These are phyloP conservation scores for Didymella glomerata DNA, from an alignment of 2,329 filamentous ascomycete species.

Conservation along the genomic window DNA sequence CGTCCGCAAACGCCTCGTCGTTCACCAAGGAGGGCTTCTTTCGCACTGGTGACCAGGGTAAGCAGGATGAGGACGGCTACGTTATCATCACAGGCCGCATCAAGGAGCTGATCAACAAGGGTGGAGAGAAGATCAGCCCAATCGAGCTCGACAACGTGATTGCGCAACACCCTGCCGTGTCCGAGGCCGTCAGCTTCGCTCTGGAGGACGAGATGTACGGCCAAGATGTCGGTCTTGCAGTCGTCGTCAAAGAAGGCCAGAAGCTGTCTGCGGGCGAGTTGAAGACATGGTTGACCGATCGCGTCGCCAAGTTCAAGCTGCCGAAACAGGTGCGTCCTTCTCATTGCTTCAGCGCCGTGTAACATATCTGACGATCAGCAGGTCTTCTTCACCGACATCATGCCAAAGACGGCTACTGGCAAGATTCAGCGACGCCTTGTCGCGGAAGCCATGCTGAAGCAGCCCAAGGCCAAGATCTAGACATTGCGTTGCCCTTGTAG, in stretches of 20 bases:
- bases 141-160: slow-evolving; percentile 88
- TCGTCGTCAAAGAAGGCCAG: slow-evolving; percentile 74
- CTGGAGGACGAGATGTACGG: slow-evolving; percentile 84
- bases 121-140: slow-evolving; percentile 87
- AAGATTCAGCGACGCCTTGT: slow-evolving; percentile 88
- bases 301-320: slow-evolving; percentile 83
- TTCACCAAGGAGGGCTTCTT: slow-evolving; percentile 83
- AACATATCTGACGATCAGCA: slow-evolving; percentile 46
- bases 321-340: slow-evolving; percentile 73
- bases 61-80: slow-evolving; percentile 80
- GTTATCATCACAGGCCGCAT: slow-evolving; percentile 88
- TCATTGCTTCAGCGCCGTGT: slow-evolving; percentile 22
- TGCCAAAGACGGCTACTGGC: slow-evolving; percentile 92
- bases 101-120: slow-evolving; percentile 92
- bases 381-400: slow-evolving; percentile 82
- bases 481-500: slow-evolving; percentile 15
- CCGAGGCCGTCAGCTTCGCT: slow-evolving; percentile 84
- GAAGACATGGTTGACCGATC: slow-evolving; percentile 72
- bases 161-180: slow-evolving; percentile 74
- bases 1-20: slow-evolving; percentile 74
- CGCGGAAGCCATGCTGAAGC: slow-evolving; percentile 82
- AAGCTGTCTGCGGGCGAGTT: slow-evolving; percentile 66
- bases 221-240: slow-evolving; percentile 79
- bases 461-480: slow-evolving; percentile 62
- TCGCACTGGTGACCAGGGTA: slow-evolving; percentile 87